Percentiles rank a stretch among this genome's conserved stretches.
Evolutionary conservation across 257 asterid species (phyloP).

Genomic region (Knoxia roxburghii): DNA sequence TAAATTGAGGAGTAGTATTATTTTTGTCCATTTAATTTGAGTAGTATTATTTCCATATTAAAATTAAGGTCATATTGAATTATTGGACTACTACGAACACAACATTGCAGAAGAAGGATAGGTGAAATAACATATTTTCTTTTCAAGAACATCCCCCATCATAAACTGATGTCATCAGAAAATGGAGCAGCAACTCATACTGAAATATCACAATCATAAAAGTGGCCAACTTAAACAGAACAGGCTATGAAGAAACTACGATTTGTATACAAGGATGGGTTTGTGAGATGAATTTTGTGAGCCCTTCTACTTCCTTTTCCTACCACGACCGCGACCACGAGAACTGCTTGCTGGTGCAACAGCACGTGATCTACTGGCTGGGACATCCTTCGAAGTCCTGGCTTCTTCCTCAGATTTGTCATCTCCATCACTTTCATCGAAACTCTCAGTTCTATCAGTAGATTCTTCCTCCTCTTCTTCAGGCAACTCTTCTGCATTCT

Average conservation of each 20-base stretch:
- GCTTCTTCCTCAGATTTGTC: slow-evolving; percentile 38
- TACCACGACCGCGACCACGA: slow-evolving; percentile 61
- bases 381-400: slow-evolving; percentile 40
- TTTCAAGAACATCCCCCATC: too few species aligned
- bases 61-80: too few species aligned
- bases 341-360: slow-evolving; percentile 35
- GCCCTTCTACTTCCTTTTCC: slow-evolving; percentile 51
- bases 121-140: too few species aligned
- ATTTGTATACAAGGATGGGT: not conserved
- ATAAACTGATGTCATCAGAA: too few species aligned
- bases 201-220: too few species aligned
- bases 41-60: too few species aligned
- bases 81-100: too few species aligned
- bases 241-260: not conserved
- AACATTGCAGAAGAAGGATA: too few species aligned
- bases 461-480: slow-evolving; percentile 50
- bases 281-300: not conserved
- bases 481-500: slow-evolving; percentile 23
- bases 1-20: too few species aligned
- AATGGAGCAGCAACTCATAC: too few species aligned
- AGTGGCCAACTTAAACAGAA: not conserved
- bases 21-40: too few species aligned
- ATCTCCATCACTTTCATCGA: slow-evolving; percentile 40
- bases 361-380: slow-evolving; percentile 35
- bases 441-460: slow-evolving; percentile 65